phyloP scores from a whole-genome alignment of 2,329 filamentous ascomycete genomes.

The Fusarium coffeatum region DNA sequence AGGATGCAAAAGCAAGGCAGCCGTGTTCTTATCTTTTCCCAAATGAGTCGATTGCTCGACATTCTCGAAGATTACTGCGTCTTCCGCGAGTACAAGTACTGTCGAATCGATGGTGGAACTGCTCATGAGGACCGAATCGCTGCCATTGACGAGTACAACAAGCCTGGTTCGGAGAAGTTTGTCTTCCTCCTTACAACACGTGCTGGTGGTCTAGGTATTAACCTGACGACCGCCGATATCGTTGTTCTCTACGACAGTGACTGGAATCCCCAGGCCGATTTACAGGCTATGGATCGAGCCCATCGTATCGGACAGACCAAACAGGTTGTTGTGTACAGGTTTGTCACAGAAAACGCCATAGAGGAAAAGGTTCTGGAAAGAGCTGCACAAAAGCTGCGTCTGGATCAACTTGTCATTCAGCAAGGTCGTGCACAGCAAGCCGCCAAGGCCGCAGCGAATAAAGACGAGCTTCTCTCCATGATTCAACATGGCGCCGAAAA shows the following conservation, averaged over 20 bases:
- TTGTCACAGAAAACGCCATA: constrained; percentile 97
- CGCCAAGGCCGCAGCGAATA: constrained; percentile 90
- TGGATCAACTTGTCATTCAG: constrained; percentile 97
- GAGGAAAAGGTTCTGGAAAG: constrained; percentile 98
- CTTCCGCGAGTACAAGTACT: constrained; percentile 94
- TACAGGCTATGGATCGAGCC: constrained; percentile 98
- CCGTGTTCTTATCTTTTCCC: constrained; percentile 97
- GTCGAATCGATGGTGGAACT: constrained; percentile 95
- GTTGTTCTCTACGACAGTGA: constrained; percentile 97
- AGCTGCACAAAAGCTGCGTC: constrained; percentile 93
- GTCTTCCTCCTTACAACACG: constrained; percentile 95
- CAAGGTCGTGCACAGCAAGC: constrained; percentile 94
- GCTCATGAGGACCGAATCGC: constrained; percentile 98
- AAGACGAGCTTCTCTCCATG: constrained; percentile 96
- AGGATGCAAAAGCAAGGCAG: constrained; percentile 88
- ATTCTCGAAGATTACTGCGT: constrained; percentile 99
- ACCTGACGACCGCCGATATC: constrained; percentile 93
- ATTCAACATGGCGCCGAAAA: constrained; percentile 98
- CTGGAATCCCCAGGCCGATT: constrained; percentile 98
- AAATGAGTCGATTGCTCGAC: constrained; percentile 97
- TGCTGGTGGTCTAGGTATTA: constrained; percentile 96
- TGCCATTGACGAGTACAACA: constrained; percentile 99
- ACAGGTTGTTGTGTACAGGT: constrained; percentile 95
- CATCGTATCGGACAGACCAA: constrained; percentile 99
- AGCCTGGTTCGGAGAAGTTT: constrained; percentile 93